Evolutionary conservation across 352 stramenopile species (phyloP).

Genomic region (Sclerospora graminicola): DNA sequence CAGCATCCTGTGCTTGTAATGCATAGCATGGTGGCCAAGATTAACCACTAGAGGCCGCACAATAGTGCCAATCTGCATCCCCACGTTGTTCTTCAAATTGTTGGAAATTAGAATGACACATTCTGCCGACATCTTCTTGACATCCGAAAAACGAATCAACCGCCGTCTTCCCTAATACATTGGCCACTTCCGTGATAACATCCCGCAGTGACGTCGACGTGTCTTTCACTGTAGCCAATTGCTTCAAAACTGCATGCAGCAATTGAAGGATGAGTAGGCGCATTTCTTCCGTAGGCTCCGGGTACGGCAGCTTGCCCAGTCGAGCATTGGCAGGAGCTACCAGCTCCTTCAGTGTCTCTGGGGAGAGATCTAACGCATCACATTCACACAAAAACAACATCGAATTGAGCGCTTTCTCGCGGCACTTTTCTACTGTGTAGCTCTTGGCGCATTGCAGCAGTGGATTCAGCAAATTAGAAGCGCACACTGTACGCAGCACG

Average conservation of each 20-base stretch:
- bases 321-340: constrained; percentile 35
- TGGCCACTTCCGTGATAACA: constrained; percentile 55
- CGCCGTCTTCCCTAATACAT: constrained; percentile 59
- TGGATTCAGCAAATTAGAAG: constrained; percentile 30
- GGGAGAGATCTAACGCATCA: constrained; percentile 31
- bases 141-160: constrained; percentile 73
- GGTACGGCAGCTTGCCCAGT: constrained; percentile 68
- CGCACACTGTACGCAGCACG: constrained; percentile 37
- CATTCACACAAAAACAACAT: constrained; percentile 48
- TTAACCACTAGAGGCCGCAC: constrained; percentile 57
- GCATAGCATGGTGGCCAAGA: constrained; percentile 65
- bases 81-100: constrained; percentile 42
- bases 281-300: constrained; percentile 77
- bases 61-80: constrained; percentile 59
- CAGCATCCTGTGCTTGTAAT: constrained; percentile 59
- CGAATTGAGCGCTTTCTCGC: constrained; percentile 52
- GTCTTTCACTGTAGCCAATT: constrained; percentile 20
- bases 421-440: constrained; percentile 68
- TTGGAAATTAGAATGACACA: constrained; percentile 45
- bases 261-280: constrained; percentile 61
- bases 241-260: constrained; percentile 37
- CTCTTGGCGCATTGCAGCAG: constrained; percentile 36
- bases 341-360: constrained; percentile 33
- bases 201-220: constrained; percentile 26
- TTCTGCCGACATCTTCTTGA: constrained; percentile 65